phyloP scores from a whole-genome alignment of 2,329 filamentous ascomycete species.

The Pyricularia grisea region DNA sequence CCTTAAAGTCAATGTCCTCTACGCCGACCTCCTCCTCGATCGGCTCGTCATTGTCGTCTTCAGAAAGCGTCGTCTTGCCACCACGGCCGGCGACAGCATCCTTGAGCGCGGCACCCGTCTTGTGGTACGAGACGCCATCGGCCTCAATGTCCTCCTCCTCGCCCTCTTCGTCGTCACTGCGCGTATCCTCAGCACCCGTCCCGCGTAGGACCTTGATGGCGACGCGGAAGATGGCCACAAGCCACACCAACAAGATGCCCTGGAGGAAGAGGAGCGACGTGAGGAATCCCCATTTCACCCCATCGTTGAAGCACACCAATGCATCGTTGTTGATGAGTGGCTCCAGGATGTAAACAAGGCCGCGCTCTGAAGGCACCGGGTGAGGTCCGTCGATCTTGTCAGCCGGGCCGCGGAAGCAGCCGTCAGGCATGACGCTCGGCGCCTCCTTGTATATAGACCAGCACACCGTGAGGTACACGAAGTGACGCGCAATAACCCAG shows the following conservation, averaged over 20 bases:
- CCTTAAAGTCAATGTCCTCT: slow-evolving; percentile 58
- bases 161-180: slow-evolving; percentile 78
- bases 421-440: slow-evolving; percentile 50
- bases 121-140: slow-evolving; percentile 9
- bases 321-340: slow-evolving; percentile 65
- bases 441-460: slow-evolving; percentile 71
- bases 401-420: slow-evolving; percentile 59
- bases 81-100: background rate
- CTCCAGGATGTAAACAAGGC: slow-evolving; percentile 55
- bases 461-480: slow-evolving; percentile 69
- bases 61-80: background rate
- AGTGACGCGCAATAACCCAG: slow-evolving; percentile 78
- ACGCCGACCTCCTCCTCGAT: slow-evolving; percentile 70
- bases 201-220: slow-evolving; percentile 73
- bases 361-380: slow-evolving; percentile 28
- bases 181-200: slow-evolving; percentile 69
- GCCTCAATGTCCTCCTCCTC: slow-evolving; percentile 47
- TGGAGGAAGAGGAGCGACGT: slow-evolving; percentile 69
- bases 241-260: slow-evolving; percentile 73
- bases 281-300: slow-evolving; percentile 70
- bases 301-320: slow-evolving; percentile 68
- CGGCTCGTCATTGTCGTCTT: slow-evolving; percentile 45
- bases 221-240: slow-evolving; percentile 77
- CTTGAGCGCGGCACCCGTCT: background rate
- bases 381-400: slow-evolving; percentile 39